Evolutionary conservation across 1,284 basidiomycete genomes (phyloP), one percentile per base, ranked within the genome.

Genomic region (Cryptococcus sp.): DNA sequence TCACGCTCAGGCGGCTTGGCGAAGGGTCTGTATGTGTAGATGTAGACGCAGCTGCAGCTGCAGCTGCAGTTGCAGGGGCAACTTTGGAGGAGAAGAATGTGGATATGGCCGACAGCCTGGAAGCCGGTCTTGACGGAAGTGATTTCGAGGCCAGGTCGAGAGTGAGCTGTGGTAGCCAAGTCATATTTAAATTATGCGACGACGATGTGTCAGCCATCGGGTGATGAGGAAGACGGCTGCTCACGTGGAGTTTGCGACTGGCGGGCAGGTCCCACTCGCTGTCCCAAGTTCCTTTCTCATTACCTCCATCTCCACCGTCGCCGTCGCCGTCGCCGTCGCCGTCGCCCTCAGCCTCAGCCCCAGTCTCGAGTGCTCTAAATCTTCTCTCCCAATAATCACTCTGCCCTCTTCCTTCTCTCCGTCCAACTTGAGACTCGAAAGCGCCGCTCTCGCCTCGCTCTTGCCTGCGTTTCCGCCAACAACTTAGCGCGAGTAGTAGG

Each of bases 341-440:
- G 20, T 52, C 46, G 19, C 45, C 48, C 42, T 35, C 42, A 5
- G 22, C 50, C 39, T 59, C 48, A 35, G 42, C 49, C 19, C 52
- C 60, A 41, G 56, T 51, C 47, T 67, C 65, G 8, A 67, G 51
- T 40, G 62, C 48, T 43, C 60, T 60, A 46, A 67, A 67, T 25
- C 59, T 58, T 30, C 55, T 61, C 45, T 67, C 65, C 65, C 65
- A 67, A 43, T 60, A 67, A 61, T 64, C 61, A 10, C 43, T 52
- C 19, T 40, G 15, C 46, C 51, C 11, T 41, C 47, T 19, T 19
- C 20, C n/a, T 27, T 27, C 15, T 54, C 40, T 47, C 35, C 16
- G 30, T 17, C 17, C 16, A 10, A 30, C 38, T n/a, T 47, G 50
- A 2, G 10, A 20, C 30, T 42, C 22, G 51, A 48, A 39, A 30